phyloP scores from a whole-genome alignment of 768 basidiomycete genomes.

The Gautieria morchelliformis region DNA sequence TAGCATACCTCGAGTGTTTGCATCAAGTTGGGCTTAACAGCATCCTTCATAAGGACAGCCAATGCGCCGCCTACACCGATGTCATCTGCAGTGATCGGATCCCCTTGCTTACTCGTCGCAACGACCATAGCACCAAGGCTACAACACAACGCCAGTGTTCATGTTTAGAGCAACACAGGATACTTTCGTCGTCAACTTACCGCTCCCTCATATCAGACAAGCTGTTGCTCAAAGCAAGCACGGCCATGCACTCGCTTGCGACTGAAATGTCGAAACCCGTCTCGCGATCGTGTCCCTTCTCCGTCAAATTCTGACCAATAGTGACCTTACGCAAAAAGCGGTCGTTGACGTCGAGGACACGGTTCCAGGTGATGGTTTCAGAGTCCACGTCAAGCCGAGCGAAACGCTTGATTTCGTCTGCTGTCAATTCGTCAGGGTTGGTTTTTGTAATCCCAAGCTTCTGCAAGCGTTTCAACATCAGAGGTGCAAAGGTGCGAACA shows the following conservation, averaged over 20 bases:
- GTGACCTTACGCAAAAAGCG: constrained; percentile 92
- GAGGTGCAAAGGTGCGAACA: constrained; percentile 85
- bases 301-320: constrained; percentile 82
- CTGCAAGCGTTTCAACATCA: constrained; percentile 92
- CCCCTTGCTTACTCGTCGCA: constrained; percentile 83
- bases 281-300: constrained; percentile 79
- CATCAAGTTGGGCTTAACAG: constrained; percentile 99
- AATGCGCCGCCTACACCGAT: constrained; percentile 92
- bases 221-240: constrained; percentile 82
- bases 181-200: constrained; percentile 3
- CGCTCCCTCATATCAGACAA: constrained; percentile 86
- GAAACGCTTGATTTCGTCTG: constrained; percentile 85
- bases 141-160: background rate
- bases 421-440: constrained; percentile 82
- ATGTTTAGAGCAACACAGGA: background rate
- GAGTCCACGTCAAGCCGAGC: constrained; percentile 88
- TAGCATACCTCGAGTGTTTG: constrained; percentile 77
- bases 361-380: constrained; percentile 94
- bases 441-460: constrained; percentile 96
- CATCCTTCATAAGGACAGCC: constrained; percentile 96
- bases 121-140: constrained; percentile 93
- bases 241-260: constrained; percentile 97
- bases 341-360: constrained; percentile 94
- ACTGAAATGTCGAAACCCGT: constrained; percentile 97
- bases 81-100: constrained; percentile 92